phyloP scores from a whole-genome alignment of 192 early-diverging fungal genomes.

The Coemansia sp. region DNA sequence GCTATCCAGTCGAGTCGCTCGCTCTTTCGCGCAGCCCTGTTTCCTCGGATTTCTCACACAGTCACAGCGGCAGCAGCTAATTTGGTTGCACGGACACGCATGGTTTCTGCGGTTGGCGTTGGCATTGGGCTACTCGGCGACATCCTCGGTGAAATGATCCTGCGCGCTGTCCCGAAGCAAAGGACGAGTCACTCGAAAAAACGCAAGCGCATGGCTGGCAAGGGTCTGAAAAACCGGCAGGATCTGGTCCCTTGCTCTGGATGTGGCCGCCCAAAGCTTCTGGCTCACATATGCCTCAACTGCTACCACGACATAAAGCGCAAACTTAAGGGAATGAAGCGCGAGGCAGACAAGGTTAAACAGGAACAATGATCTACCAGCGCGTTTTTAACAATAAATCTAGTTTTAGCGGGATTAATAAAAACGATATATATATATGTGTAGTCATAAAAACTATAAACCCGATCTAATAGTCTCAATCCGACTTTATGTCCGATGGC shows the following conservation, averaged over 20 bases:
- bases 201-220: slow-evolving; percentile 78
- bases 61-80: slow-evolving; percentile 1
- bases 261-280: slow-evolving; percentile 71
- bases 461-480: background rate
- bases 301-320: slow-evolving; percentile 70
- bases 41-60: slow-evolving; percentile 21
- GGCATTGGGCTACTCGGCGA: slow-evolving; percentile 44
- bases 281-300: slow-evolving; percentile 76
- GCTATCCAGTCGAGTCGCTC: slow-evolving; percentile 27
- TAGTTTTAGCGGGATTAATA: too few species aligned
- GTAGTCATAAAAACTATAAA: background rate
- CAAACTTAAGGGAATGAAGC: slow-evolving; percentile 42
- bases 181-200: slow-evolving; percentile 91
- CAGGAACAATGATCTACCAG: background rate
- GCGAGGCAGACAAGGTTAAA: slow-evolving; percentile 12
- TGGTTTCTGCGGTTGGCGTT: slow-evolving; percentile 20
- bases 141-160: slow-evolving; percentile 59
- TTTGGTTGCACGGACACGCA: slow-evolving; percentile 17
- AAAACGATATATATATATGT: too few species aligned
- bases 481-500: background rate
- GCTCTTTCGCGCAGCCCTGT: slow-evolving; percentile 19
- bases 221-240: slow-evolving; percentile 68
- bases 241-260: slow-evolving; percentile 74
- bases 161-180: slow-evolving; percentile 89
- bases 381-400: background rate